A percentile compares a stretch with the other conserved stretches of the same genome.
Evolutionary conservation across 345 rosid genomes (phyloP).

Genomic region (Eucalyptus regnans): DNA sequence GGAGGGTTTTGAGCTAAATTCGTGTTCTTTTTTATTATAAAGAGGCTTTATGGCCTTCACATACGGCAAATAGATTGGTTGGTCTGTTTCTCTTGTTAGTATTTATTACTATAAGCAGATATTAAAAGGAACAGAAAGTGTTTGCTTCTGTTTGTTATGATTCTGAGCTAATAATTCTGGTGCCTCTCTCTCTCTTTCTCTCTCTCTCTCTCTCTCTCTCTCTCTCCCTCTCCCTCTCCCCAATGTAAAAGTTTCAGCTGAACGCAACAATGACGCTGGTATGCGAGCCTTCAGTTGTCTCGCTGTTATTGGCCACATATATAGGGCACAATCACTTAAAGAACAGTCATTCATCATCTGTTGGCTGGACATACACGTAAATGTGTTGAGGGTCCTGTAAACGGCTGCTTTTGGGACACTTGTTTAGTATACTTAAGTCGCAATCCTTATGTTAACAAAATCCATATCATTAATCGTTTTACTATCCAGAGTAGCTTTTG

Average conservation of each 20-base stretch:
- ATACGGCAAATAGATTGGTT: background rate
- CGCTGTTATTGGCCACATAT: background rate
- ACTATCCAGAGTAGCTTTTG: background rate
- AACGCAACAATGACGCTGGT: background rate
- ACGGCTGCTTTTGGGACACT: background rate
- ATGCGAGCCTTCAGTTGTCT: background rate
- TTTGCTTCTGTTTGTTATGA: slow-evolving; percentile 1
- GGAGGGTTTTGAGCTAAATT: background rate
- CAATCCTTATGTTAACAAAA: background rate
- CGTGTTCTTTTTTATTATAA: background rate
- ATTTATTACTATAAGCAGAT: background rate
- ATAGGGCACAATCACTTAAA: background rate
- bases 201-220: background rate
- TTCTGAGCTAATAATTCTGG: background rate
- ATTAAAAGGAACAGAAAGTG: background rate
- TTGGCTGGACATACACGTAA: background rate
- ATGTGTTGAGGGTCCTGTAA: background rate
- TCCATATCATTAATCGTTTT: background rate
- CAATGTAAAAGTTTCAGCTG: background rate
- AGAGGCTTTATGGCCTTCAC: background rate
- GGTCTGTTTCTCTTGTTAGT: background rate
- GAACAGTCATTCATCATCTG: background rate
- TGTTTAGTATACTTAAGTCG: background rate
- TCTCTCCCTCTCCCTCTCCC: background rate
- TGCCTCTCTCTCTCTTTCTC: background rate